These are phyloP conservation scores for Porodaedalea pini DNA, from an alignment of 1,284 basidiomycete genomes.

Conservation along the genomic window DNA sequence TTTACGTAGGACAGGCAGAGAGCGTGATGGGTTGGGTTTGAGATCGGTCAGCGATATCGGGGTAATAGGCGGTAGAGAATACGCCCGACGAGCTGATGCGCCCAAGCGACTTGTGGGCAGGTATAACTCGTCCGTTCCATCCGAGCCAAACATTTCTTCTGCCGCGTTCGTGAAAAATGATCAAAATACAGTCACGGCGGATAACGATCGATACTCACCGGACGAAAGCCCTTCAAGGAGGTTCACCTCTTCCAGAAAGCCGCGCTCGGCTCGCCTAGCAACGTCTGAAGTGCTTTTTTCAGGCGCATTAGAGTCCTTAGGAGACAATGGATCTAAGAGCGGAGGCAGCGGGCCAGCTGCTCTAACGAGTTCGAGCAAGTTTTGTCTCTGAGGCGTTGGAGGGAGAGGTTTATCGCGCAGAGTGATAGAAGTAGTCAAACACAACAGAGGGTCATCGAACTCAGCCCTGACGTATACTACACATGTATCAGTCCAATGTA, in stretches of 20 bases:
- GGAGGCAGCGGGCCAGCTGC: constrained; percentile 33
- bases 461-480: constrained; percentile 72
- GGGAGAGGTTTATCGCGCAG: constrained; percentile 67
- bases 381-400: constrained; percentile 48
- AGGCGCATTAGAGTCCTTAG: background rate
- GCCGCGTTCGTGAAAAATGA: background rate
- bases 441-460: constrained; percentile 70
- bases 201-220: constrained; percentile 34
- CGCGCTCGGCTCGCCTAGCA: background rate
- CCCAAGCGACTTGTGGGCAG: constrained; percentile 68
- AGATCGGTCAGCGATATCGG: constrained; percentile 39
- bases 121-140: constrained; percentile 35
- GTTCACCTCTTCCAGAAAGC: constrained; percentile 70
- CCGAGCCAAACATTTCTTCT: constrained; percentile 33
- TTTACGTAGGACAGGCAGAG: constrained; percentile 70
- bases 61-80: constrained; percentile 52
- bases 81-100: constrained; percentile 55
- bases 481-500: constrained; percentile 9
- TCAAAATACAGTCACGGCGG: background rate
- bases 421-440: constrained; percentile 76
- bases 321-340: constrained; percentile 16
- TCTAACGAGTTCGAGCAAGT: constrained; percentile 44
- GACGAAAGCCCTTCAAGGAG: constrained; percentile 63
- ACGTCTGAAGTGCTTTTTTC: background rate
- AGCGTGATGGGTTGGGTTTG: constrained; percentile 40